Percentiles rank a stretch among this genome's conserved stretches.
Evolutionary conservation across 1,284 basidiomycete genomes (phyloP).

Genomic region (Malassezia brasiliensis): DNA sequence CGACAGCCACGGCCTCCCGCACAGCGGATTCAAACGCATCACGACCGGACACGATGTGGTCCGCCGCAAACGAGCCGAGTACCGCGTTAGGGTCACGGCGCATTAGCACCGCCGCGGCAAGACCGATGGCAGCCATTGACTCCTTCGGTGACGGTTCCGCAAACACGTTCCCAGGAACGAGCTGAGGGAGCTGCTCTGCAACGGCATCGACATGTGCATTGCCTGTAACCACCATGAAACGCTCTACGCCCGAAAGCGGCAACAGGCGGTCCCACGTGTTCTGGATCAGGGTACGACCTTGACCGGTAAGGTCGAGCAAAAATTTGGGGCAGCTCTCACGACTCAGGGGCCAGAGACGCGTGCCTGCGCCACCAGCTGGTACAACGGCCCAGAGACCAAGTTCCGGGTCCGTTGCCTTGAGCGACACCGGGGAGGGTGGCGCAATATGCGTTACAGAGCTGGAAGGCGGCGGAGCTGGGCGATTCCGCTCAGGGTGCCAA

Average conservation of each 20-base stretch:
- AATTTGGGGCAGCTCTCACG: constrained; percentile 44
- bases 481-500: constrained; percentile 6
- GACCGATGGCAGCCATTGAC: constrained; percentile 44
- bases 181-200: constrained; percentile 31
- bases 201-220: constrained; percentile 36
- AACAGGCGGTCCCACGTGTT: constrained; percentile 43
- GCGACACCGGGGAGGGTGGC: constrained; percentile 21
- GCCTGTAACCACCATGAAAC: constrained; percentile 44
- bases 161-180: constrained; percentile 31
- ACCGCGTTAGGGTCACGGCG: constrained; percentile 44
- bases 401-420: constrained; percentile 36
- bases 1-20: constrained; percentile 43
- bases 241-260: constrained; percentile 30
- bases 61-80: constrained; percentile 45
- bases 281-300: constrained; percentile 38
- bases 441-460: constrained; percentile 15
- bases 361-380: constrained; percentile 44
- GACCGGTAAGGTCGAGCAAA: constrained; percentile 41
- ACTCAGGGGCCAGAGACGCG: constrained; percentile 44
- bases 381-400: constrained; percentile 45
- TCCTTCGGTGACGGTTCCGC: constrained; percentile 46
- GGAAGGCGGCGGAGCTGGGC: constrained; percentile 8
- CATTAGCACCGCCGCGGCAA: constrained; percentile 43
- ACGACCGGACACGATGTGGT: constrained; percentile 46
- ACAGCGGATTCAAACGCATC: constrained; percentile 46